These are phyloP conservation scores for Bryoglossum gracile DNA, from an alignment of 495 filamentous ascomycete genomes.

Conservation along the genomic window DNA sequence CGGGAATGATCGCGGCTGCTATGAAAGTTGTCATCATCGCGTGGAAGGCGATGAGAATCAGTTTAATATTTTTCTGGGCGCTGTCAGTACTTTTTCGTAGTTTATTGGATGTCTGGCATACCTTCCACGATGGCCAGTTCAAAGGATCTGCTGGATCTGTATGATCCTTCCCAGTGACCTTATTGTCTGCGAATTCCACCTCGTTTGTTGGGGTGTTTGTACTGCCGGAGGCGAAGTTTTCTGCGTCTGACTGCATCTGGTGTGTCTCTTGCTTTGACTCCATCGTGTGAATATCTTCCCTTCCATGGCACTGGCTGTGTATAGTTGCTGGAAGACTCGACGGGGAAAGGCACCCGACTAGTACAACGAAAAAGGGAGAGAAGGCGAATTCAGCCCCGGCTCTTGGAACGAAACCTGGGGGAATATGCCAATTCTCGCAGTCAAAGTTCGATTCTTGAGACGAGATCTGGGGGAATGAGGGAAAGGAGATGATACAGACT, in stretches of 20 bases:
- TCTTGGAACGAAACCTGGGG: not conserved
- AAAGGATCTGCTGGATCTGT: not conserved
- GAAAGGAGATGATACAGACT: not conserved
- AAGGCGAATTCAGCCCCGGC: too few species aligned
- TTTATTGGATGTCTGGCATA: not conserved
- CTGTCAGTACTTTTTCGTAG: not conserved
- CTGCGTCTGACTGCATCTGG: not conserved
- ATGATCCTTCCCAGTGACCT: not conserved
- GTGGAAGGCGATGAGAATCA: slow-evolving; percentile 47
- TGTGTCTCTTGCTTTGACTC: not conserved
- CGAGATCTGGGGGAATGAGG: not conserved
- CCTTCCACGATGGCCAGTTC: not conserved
- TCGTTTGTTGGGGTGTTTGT: not conserved
- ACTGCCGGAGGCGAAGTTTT: not conserved
- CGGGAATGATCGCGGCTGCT: slow-evolving; percentile 43
- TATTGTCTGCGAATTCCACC: not conserved
- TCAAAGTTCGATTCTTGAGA: not conserved
- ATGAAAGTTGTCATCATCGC: slow-evolving; percentile 51
- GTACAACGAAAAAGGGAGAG: too few species aligned
- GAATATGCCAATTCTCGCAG: not conserved
- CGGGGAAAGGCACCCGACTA: too few species aligned
- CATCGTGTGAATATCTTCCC: not conserved
- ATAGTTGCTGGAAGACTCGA: not conserved
- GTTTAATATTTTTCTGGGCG: slow-evolving; percentile 41
- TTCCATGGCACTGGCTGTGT: not conserved